Base-by-base conservation (phyloP, 495 filamentous ascomycete species). In the Podospora bellae-mahoneyi region DNA sequence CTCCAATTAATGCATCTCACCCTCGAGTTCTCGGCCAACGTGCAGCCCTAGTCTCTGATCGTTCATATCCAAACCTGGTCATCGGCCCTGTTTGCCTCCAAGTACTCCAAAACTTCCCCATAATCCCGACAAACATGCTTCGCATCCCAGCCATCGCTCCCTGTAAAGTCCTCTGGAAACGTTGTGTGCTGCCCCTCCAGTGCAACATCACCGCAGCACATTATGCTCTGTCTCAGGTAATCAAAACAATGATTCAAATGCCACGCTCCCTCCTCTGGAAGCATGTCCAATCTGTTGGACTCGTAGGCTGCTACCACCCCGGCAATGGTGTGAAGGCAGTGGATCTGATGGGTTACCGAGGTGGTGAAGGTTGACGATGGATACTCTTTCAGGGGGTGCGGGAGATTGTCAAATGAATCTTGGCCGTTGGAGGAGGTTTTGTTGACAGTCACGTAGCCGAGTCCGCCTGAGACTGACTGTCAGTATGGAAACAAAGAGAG, bases 231-330 rank as follows among this genome's bases (percentile, higher is more conserved):
- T 16, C 82, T 75, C 62, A 83, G 62, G 62, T 83, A 84, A 30
- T 83, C 81, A 64, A 84, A 80, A 73, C 82, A 84, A 63, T 84
- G 82, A 57, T 66, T 74, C 26, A 83, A 64, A 27, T 83, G 82
- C 80, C 80, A 82, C 3, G 78, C 71, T 34, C 78, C 77, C 60
- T 81, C 78, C 20, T 69, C 57, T 2, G 78, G 80, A 60, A 79
- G 53, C 64, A 54, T 68, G 53, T 66, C 53, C 61, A 66, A 59
- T 39, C 73, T 16, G 69, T 79, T 77, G 10, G 76, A 77, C 2
- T 71, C 74, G 7, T 78, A 69, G 0, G 76, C 78, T 3, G 79
- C 79, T 30, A 81, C 77, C 2, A 74, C 72, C 27, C 73, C 68
- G 7, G 78, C 76, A 62, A 84, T 79, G 32, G 80, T 73, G 66